Evolutionary conservation across 768 basidiomycete genomes (phyloP).

Genomic region (Gymnopilus dilepis): DNA sequence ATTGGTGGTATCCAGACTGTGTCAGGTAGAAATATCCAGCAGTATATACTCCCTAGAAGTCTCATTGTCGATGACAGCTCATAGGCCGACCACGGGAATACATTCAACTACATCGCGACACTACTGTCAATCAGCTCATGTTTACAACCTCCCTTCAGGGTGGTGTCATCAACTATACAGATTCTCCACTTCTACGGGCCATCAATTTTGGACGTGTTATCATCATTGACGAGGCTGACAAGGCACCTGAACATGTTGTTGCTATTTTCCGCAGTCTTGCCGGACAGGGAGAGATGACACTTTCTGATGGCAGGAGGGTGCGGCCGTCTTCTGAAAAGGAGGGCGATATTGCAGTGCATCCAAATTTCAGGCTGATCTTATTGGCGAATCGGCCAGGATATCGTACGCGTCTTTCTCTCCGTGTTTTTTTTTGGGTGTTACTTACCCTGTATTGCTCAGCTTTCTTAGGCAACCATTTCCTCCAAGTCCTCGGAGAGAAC

Average conservation of each 20-base stretch:
- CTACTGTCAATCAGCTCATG: conserved; percentile 74
- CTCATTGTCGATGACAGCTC: conserved; percentile 40
- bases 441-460: conserved; percentile 40
- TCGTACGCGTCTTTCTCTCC: conserved; percentile 46
- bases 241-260: conserved; percentile 75
- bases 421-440: background rate
- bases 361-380: conserved; percentile 65
- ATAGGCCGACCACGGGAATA: conserved; percentile 69
- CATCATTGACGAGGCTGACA: conserved; percentile 75
- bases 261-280: conserved; percentile 74
- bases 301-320: conserved; percentile 67
- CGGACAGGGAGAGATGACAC: conserved; percentile 65
- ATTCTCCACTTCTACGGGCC: conserved; percentile 70
- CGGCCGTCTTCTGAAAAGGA: conserved; percentile 49
- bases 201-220: conserved; percentile 67
- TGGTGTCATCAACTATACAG: conserved; percentile 62
- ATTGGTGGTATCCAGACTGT: conserved; percentile 38
- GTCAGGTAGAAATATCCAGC: conserved; percentile 46
- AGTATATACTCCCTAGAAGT: background rate
- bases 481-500: conserved; percentile 73
- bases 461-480: conserved; percentile 75
- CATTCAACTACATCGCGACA: conserved; percentile 72
- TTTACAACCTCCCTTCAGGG: conserved; percentile 65
- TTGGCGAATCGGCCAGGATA: conserved; percentile 74
- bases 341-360: conserved; percentile 64